Evolutionary conservation across 2,329 filamentous ascomycete genomes (phyloP), one percentile per base, ranked within the genome.

Genomic region (Phaeosphaeriaceae sp.): DNA sequence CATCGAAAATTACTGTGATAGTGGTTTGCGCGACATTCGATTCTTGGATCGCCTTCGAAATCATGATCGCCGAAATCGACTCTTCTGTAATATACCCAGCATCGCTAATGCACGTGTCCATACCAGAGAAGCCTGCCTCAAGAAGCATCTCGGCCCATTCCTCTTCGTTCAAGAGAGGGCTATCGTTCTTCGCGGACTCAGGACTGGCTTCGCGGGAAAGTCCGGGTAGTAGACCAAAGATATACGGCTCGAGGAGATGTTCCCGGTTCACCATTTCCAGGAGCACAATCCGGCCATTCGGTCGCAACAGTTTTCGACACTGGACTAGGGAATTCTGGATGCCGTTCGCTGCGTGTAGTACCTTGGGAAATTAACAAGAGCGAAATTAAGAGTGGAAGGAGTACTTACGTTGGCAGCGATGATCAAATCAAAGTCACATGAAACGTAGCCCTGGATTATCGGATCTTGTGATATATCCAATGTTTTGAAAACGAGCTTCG

Each of bases 231-330:
- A 53, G 15, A 3, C 51, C 51, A 24, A 53, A 53, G 27, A 53
- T 53, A n/a, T 46, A 53, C 17, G 51, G 51, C 22, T 53, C 51
- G 15, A 53, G 41, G 22, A 47, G 41, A 46, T 53, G 51, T 25
- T 53, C 51, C 3, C 51, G 51, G 21, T 53, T 53, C 5, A 42
- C 45, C 51, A 53, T 53, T 36, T 53, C 51, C 3, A 53, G 58
- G 0, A 83, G 42, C 2, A 84, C 31, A 0, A 85, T 63, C 27
- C 78, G 73, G 0, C 82, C 83, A 3, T 76, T 78, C 0, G 81
- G 78, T 15, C 20, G 19, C 9, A 68, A 55, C 2, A 67, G 49
- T 17, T 41, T 44, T 15, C 52, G 54, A 13, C 57, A 20, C 15
- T 40, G 13, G 2, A 17, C 36, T n/a, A 40, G 17, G 3, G 36